Conservation (phyloP, 805 yeast species). For the Sungouiozyma intestinalis region DNA sequence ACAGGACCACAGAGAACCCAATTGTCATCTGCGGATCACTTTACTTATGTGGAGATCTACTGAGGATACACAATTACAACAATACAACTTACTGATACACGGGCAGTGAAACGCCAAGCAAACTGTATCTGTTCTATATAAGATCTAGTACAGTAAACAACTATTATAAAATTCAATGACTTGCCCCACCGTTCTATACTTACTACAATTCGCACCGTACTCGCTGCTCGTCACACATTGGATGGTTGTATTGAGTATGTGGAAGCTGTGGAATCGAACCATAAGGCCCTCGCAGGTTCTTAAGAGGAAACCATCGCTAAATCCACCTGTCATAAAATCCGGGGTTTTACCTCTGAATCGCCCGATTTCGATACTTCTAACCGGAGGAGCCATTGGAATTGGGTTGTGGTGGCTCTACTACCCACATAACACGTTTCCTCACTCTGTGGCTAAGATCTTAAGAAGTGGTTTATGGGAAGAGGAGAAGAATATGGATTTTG, state of each 20-base stretch:
- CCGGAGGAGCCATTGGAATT: conserved; percentile 15
- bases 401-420: conserved; percentile 37
- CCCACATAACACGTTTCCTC: conserved; percentile 63
- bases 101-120: too few relatives aligned
- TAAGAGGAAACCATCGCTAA: too few relatives aligned
- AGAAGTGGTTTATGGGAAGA: conserved; percentile 78
- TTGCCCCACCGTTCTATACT: too few relatives aligned
- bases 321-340: not conserved
- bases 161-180: not conserved
- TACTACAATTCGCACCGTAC: too few relatives aligned
- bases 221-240: too few relatives aligned
- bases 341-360: not conserved
- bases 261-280: not conserved
- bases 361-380: not conserved
- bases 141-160: too few relatives aligned
- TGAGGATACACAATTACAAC: conserved; percentile 27
- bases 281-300: not conserved
- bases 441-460: conserved; percentile 56
- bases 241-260: too few relatives aligned
- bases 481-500: conserved; percentile 42
- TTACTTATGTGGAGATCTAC: conserved; percentile 51
- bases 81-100: not conserved
- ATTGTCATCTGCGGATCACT: conserved; percentile 62
- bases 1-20: conserved; percentile 6
- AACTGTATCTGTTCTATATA: too few relatives aligned